Evolutionary conservation across 2,329 filamentous ascomycete species (phyloP).

Genomic region (Aspergillus arachidicola): DNA sequence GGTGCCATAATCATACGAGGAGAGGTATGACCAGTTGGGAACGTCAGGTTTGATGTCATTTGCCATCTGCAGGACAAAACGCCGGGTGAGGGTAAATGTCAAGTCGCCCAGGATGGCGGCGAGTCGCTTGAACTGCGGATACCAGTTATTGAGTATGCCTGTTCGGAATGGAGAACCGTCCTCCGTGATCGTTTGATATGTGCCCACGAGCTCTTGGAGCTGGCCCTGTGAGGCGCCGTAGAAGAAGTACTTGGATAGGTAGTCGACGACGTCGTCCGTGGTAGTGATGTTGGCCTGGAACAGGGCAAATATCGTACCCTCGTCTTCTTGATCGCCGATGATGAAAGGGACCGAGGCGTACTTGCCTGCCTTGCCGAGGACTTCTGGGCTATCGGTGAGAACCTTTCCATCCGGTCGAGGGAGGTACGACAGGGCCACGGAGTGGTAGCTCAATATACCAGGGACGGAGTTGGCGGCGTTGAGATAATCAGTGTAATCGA

Average conservation of each 20-base stretch:
- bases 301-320: constrained; percentile 74
- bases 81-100: constrained; percentile 71
- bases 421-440: constrained; percentile 71
- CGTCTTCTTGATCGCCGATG: constrained; percentile 76
- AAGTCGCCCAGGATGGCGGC: constrained; percentile 76
- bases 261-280: constrained; percentile 60
- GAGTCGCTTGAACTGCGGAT: constrained; percentile 76
- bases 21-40: constrained; percentile 73
- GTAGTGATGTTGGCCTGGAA: constrained; percentile 70
- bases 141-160: constrained; percentile 67
- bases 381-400: constrained; percentile 65
- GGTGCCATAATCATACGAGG: constrained; percentile 70
- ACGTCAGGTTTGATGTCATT: constrained; percentile 56
- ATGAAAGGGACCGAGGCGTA: constrained; percentile 66
- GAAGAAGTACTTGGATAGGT: constrained; percentile 66
- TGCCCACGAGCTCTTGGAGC: constrained; percentile 60
- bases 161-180: constrained; percentile 75
- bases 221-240: constrained; percentile 53
- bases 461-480: constrained; percentile 71
- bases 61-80: constrained; percentile 60
- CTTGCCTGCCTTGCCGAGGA: constrained; percentile 54
- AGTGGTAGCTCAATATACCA: constrained; percentile 66
- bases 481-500: constrained; percentile 54
- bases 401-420: constrained; percentile 71
- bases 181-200: constrained; percentile 61